phyloP scores from a whole-genome alignment of 176 grass and related monocot species.

The Aegilops tauschii region DNA sequence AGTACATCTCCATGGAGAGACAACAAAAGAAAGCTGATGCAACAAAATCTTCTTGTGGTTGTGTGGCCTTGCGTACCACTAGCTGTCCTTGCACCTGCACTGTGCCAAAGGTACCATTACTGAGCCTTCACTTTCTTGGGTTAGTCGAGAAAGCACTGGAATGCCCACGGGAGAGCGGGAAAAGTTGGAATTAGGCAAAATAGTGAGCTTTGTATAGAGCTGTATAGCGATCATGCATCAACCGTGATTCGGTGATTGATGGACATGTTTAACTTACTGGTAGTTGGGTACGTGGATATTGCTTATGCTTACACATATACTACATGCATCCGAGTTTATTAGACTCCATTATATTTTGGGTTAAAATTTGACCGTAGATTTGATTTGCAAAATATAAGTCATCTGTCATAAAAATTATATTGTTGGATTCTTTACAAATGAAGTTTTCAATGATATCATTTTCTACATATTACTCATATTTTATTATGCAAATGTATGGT shows the following conservation, averaged over 20 bases:
- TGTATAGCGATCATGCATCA: neutral
- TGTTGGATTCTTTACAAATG: too few species aligned
- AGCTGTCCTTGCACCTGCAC: neutral
- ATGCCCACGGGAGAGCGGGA: neutral
- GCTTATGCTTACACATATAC: neutral
- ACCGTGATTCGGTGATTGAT: neutral
- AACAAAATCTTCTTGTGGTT: neutral
- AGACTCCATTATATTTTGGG: too few species aligned
- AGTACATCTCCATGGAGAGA: neutral
- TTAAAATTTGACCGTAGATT: too few species aligned
- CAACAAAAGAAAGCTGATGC: neutral
- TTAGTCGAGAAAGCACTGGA: neutral
- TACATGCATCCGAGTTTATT: too few species aligned
- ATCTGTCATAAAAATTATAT: too few species aligned
- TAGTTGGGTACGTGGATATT: neutral
- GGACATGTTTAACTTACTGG: too few species aligned
- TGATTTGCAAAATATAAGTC: too few species aligned
- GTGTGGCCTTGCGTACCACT: neutral
- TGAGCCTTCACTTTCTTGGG: neutral
- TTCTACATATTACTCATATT: too few species aligned
- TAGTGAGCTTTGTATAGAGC: neutral
- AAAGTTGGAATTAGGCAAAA: neutral
- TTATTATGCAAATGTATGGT: too few species aligned
- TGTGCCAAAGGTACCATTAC: neutral
- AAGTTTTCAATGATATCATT: too few species aligned